phyloP scores from a whole-genome alignment of 2,329 filamentous ascomycete species.

The Alternaria gaisen region DNA sequence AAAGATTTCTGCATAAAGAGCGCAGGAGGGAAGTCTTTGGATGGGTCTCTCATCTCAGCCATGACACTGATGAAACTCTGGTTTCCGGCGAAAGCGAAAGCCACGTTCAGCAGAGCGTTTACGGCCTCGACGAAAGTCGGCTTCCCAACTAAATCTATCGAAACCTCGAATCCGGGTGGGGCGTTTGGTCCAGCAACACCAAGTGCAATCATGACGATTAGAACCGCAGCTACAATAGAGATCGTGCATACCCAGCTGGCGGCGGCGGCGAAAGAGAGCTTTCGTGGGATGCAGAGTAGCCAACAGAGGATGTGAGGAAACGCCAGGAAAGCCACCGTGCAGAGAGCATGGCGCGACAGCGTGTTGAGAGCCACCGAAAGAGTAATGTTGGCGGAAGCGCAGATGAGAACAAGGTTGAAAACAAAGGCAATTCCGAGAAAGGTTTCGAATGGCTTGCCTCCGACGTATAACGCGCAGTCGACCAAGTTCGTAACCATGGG shows the following conservation, averaged over 20 bases:
- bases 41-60: constrained; percentile 68
- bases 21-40: constrained; percentile 66
- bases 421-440: constrained; percentile 38
- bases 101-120: constrained; percentile 63
- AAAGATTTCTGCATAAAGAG: constrained; percentile 65
- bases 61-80: constrained; percentile 74
- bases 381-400: constrained; percentile 41
- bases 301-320: constrained; percentile 69
- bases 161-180: constrained; percentile 37
- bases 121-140: constrained; percentile 40
- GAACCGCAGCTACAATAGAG: constrained; percentile 70
- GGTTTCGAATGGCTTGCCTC: constrained; percentile 38
- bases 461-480: constrained; percentile 40
- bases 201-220: constrained; percentile 73
- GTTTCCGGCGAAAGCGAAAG: constrained; percentile 73
- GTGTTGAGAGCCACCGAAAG: constrained; percentile 69
- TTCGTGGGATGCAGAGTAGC: constrained; percentile 67
- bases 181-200: constrained; percentile 59
- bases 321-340: constrained; percentile 70
- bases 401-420: constrained; percentile 41
- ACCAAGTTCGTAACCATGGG: constrained; percentile 43
- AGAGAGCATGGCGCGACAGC: constrained; percentile 68
- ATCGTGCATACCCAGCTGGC: constrained; percentile 64
- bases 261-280: constrained; percentile 68
- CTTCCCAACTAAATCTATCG: constrained; percentile 34